phyloP scores from a whole-genome alignment of 192 early-diverging fungal genomes.

The Lobosporangium transversale region DNA sequence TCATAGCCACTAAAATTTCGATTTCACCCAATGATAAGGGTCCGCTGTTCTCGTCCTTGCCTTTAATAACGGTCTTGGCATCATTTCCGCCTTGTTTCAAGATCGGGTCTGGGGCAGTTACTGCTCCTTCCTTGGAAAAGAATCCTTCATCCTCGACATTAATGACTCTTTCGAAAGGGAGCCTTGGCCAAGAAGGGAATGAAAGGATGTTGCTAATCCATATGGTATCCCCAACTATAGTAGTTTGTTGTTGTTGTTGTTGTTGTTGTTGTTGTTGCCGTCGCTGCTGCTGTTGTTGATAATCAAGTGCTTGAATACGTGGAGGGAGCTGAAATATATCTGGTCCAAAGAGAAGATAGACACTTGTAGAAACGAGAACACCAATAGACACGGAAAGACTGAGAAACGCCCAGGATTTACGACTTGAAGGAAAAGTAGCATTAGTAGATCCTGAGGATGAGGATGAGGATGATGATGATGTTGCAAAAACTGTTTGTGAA shows the following conservation, averaged over 20 bases:
- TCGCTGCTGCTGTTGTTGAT: neutral
- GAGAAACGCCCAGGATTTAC: constrained; percentile 18
- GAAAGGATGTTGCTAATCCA: neutral
- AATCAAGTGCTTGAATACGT: neutral
- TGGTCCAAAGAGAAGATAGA: constrained; percentile 9
- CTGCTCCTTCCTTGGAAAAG: too few relatives aligned
- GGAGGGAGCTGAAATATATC: neutral
- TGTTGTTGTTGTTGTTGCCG: neutral
- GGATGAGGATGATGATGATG: neutral
- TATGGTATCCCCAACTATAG: neutral
- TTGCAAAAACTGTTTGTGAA: neutral
- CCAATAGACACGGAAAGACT: constrained; percentile 18
- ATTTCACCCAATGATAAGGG: too few relatives aligned
- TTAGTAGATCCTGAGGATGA: neutral
- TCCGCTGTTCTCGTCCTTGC: too few relatives aligned
- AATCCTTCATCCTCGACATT: too few relatives aligned
- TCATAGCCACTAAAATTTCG: too few relatives aligned
- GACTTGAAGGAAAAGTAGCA: neutral
- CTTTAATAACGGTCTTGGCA: too few relatives aligned
- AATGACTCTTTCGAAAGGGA: neutral
- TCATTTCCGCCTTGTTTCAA: too few relatives aligned
- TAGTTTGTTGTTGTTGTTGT: neutral
- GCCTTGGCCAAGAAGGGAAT: neutral
- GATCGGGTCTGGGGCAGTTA: too few relatives aligned
- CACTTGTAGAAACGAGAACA: constrained; percentile 13